A percentile compares a stretch with the other conserved stretches of the same genome.
These are phyloP conservation scores for Fusarium torreyae DNA, from an alignment of 2,329 filamentous ascomycete species.

Conservation along the genomic window DNA sequence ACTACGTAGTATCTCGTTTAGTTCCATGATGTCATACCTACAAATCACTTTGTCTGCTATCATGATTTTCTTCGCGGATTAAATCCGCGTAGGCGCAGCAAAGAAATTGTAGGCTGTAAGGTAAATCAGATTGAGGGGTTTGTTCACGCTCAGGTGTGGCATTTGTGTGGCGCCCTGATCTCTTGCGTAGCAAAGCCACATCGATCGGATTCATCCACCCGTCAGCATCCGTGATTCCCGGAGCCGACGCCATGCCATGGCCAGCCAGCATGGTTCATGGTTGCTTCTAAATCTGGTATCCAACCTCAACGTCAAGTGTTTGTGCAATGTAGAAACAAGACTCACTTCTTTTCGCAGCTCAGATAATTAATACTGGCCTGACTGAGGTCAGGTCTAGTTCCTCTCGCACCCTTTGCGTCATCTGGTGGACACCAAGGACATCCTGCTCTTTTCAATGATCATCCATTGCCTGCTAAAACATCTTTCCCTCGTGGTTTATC, in stretches of 20 bases:
- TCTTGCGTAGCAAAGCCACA: slow-evolving; percentile 25
- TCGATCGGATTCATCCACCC: slow-evolving; percentile 11
- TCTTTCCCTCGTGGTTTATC: slow-evolving; percentile 12
- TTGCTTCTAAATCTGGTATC: slow-evolving; percentile 19
- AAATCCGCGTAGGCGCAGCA: neutral
- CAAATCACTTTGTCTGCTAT: slow-evolving; percentile 1
- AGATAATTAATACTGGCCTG: neutral
- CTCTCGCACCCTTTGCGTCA: too few species aligned
- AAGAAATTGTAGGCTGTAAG: neutral
- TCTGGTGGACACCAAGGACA: neutral
- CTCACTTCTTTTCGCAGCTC: neutral
- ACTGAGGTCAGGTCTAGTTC: neutral
- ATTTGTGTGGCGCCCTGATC: slow-evolving; percentile 24
- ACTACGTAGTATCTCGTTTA: neutral
- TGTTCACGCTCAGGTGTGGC: neutral
- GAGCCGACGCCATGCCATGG: slow-evolving; percentile 16
- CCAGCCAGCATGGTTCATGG: neutral
- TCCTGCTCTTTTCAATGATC: neutral
- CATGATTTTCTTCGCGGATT: neutral
- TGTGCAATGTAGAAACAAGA: neutral
- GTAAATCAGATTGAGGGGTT: neutral
- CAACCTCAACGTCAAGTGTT: neutral
- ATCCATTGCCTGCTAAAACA: neutral
- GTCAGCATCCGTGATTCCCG: slow-evolving; percentile 39
- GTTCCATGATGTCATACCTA: slow-evolving; percentile 34